A percentile compares a stretch with the other conserved stretches of the same genome.
These are phyloP conservation scores for Penstemon eatonii DNA, from an alignment of 257 asterid species.

Conservation along the genomic window DNA sequence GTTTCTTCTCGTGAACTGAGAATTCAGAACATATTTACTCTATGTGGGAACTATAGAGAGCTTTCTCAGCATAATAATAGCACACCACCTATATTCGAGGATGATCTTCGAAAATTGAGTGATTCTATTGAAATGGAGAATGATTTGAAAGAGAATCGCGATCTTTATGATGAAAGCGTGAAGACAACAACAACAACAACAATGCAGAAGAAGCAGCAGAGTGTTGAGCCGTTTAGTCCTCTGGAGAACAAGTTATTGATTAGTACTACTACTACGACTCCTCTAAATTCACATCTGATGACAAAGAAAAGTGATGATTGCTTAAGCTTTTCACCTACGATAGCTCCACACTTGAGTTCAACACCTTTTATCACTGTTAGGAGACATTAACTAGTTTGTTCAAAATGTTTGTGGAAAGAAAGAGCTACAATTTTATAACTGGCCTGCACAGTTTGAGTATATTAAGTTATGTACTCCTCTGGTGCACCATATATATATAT, in stretches of 20 bases:
- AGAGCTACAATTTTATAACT: background rate
- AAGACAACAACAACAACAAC: constrained; percentile 22
- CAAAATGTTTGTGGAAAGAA: background rate
- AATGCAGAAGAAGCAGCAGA: background rate
- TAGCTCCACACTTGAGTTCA: constrained; percentile 35
- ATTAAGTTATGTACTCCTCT: constrained; percentile 28
- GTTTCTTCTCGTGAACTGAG: constrained; percentile 42
- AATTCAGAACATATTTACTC: constrained; percentile 67
- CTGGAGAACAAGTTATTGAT: constrained; percentile 46
- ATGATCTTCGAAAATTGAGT: constrained; percentile 21
- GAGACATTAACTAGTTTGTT: constrained; percentile 19
- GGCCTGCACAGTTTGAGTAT: constrained; percentile 16
- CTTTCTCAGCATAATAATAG: constrained; percentile 36
- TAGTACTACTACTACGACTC: constrained; percentile 20
- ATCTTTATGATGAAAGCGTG: constrained; percentile 31
- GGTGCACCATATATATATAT: constrained; percentile 25
- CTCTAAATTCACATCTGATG: constrained; percentile 30
- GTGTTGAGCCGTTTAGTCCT: constrained; percentile 47
- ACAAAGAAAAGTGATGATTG: constrained; percentile 28
- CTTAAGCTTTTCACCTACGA: constrained; percentile 30
- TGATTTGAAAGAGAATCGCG: constrained; percentile 46
- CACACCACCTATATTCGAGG: constrained; percentile 28
- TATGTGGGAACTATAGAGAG: constrained; percentile 66
- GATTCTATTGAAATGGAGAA: constrained; percentile 24
- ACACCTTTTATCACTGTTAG: constrained; percentile 47